Percentiles rank a stretch among this genome's conserved stretches.
phyloP scores from a whole-genome alignment of 495 filamentous ascomycete species.

The Aspergillus asperescens region DNA sequence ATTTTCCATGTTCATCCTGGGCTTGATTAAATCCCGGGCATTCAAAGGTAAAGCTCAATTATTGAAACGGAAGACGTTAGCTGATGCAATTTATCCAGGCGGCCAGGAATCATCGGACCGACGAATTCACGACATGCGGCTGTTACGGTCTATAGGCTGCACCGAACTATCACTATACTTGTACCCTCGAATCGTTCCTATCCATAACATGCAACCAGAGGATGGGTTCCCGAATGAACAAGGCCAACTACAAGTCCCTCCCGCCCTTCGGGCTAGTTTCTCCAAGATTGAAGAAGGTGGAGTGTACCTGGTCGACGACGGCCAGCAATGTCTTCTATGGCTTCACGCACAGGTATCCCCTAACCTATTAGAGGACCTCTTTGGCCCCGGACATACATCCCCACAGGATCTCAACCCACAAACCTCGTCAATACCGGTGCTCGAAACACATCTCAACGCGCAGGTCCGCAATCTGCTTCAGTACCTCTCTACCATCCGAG shows the following conservation, averaged over 20 bases:
- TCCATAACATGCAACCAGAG: constrained; percentile 71
- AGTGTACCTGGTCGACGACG: constrained; percentile 96
- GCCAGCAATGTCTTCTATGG: constrained; percentile 87
- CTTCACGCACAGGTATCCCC: constrained; percentile 68
- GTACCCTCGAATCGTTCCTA: constrained; percentile 86
- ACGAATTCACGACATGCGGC: constrained; percentile 82
- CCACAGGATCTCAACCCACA: constrained; percentile 75
- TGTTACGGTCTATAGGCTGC: constrained; percentile 81
- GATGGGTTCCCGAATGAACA: constrained; percentile 88
- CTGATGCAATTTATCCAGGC: constrained; percentile 28
- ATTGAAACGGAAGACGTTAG: not conserved
- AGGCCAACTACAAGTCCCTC: constrained; percentile 72
- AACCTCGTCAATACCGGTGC: constrained; percentile 60
- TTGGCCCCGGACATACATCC: constrained; percentile 69
- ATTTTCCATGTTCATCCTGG: constrained; percentile 95
- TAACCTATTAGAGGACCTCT: constrained; percentile 85
- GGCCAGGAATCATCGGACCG: constrained; percentile 90
- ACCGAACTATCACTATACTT: constrained; percentile 86
- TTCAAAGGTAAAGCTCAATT: constrained; percentile 62
- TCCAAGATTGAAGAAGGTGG: constrained; percentile 88
- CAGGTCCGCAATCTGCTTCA: constrained; percentile 92
- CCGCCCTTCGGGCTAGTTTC: constrained; percentile 74
- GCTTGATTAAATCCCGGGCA: constrained; percentile 82
- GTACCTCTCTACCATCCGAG: constrained; percentile 73
- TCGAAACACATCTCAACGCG: constrained; percentile 90